Evolutionary conservation across 352 stramenopile species (phyloP), one percentile per base, ranked within the genome.

Genomic region (Peronospora farinosa): DNA sequence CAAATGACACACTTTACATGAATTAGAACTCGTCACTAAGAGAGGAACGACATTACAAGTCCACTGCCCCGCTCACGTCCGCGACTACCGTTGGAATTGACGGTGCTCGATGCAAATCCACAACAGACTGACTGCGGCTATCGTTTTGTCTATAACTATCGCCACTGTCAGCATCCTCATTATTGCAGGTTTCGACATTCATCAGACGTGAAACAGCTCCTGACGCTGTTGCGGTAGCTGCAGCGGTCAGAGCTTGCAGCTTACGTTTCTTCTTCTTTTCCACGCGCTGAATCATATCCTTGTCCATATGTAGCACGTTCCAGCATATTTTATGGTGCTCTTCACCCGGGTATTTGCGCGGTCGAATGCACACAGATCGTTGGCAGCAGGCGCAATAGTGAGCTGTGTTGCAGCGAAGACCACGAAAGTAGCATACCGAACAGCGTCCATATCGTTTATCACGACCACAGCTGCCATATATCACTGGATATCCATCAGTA

Each of bases 251-350:
- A 11, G 50, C 49, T 39, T 78, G 66, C 40, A 84, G 30, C 30
- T 72, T 75, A 32, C 77, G 69, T 33, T 74, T 73, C 37, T 80
- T 81, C 50, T 78, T 83, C 54, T 86, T 88, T 55, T 84, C 67
- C 12, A 86, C 77, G 41, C 77, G 77, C 21, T 83, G 69, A 19
- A 88, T 54, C 69, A 88, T 86, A 39, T 84, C 77, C 36, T 78
- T 74, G 59, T 88, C 77, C 67, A 84, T 74, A 49, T 88, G 77
- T 31, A 88, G 64, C 51, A 88, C 77, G 38, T 88, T 88, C 77
- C 77, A 88, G 60, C 74, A 88, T 43, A 88, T 88, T 64, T 88
- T 88, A 8, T 73, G 63, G 39, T 86, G 65, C 25, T 78, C 64
- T 47, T 88, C 77, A 38, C 74, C 72, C 11, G 77, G 77, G 43